phyloP scores from a whole-genome alignment of 108 stramenopile genomes.

The Cyclotella baltica region DNA sequence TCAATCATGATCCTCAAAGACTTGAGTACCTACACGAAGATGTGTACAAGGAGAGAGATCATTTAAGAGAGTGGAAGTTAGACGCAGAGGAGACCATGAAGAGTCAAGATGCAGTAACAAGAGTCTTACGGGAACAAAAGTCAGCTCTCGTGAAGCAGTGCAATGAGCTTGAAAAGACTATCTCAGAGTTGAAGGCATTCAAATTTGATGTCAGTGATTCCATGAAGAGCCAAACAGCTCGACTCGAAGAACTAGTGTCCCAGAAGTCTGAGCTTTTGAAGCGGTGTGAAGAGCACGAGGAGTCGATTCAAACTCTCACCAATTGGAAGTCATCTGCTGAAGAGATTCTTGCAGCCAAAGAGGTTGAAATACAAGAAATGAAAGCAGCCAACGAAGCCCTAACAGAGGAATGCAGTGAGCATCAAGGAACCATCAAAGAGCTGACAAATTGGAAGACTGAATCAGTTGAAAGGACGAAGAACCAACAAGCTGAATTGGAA shows the following conservation, averaged over 20 bases:
- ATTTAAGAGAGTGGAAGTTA: conserved; percentile 5
- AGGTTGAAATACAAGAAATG: neutral
- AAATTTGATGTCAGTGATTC: neutral
- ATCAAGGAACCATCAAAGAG: neutral
- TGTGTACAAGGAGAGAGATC: conserved; percentile 1
- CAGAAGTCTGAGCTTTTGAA: neutral
- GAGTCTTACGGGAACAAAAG: conserved; percentile 2
- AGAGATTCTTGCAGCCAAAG: neutral
- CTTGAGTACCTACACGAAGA: conserved; percentile 1
- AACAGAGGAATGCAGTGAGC: neutral
- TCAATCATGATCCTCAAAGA: neutral
- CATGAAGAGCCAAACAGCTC: neutral
- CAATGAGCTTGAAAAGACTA: neutral
- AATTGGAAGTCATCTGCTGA: neutral
- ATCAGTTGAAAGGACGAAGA: neutral
- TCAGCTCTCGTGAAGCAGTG: neutral
- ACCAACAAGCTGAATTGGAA: conserved; percentile 5
- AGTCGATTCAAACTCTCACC: neutral
- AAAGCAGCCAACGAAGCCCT: neutral
- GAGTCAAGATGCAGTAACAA: neutral
- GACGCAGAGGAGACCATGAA: neutral
- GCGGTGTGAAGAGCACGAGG: neutral
- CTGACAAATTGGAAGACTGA: neutral
- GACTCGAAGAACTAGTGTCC: neutral
- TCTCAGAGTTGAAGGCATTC: neutral